A percentile compares a stretch with the other conserved stretches of the same genome.
These are phyloP conservation scores for Candida nitratophila DNA, from an alignment of 805 yeast genomes.

Conservation along the genomic window DNA sequence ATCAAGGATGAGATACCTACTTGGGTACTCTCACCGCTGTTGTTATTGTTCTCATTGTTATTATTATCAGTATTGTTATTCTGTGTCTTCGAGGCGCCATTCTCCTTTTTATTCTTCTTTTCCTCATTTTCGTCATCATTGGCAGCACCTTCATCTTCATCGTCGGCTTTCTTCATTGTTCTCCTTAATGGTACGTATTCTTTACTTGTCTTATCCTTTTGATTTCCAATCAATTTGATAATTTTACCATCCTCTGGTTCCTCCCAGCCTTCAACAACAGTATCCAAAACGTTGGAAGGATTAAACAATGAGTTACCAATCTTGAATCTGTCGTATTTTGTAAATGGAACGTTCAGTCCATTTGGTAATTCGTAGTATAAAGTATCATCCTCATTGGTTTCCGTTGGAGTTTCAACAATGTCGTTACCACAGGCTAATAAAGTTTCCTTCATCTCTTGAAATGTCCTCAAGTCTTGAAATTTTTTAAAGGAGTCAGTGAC, in stretches of 20 bases:
- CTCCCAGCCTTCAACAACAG: slow-evolving; percentile 26
- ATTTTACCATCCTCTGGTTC: slow-evolving; percentile 49
- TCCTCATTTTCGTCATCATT: slow-evolving; percentile 20
- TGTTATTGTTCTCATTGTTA: slow-evolving; percentile 6
- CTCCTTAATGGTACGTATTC: slow-evolving; percentile 74
- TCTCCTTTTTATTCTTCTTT: slow-evolving; percentile 7
- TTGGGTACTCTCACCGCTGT: neutral
- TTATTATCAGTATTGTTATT: slow-evolving; percentile 2
- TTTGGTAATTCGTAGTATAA: slow-evolving; percentile 69
- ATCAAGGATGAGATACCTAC: slow-evolving; percentile 51
- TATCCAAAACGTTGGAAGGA: slow-evolving; percentile 36
- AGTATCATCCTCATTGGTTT: slow-evolving; percentile 22
- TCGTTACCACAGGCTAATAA: slow-evolving; percentile 35
- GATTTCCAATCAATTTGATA: slow-evolving; percentile 18
- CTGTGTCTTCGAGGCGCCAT: no score
- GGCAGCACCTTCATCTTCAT: slow-evolving; percentile 9
- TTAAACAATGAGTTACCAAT: slow-evolving; percentile 70
- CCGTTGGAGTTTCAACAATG: slow-evolving; percentile 12
- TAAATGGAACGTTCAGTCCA: slow-evolving; percentile 60
- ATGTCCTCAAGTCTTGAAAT: slow-evolving; percentile 47
- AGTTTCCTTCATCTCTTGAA: slow-evolving; percentile 73
- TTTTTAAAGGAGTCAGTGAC: slow-evolving; percentile 45
- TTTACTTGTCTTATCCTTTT: slow-evolving; percentile 31
- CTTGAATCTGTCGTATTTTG: slow-evolving; percentile 46
- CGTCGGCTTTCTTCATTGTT: slow-evolving; percentile 31